These are phyloP conservation scores for Fonticula alba DNA, from an alignment of 78 protist genomes.

Conservation along the genomic window DNA sequence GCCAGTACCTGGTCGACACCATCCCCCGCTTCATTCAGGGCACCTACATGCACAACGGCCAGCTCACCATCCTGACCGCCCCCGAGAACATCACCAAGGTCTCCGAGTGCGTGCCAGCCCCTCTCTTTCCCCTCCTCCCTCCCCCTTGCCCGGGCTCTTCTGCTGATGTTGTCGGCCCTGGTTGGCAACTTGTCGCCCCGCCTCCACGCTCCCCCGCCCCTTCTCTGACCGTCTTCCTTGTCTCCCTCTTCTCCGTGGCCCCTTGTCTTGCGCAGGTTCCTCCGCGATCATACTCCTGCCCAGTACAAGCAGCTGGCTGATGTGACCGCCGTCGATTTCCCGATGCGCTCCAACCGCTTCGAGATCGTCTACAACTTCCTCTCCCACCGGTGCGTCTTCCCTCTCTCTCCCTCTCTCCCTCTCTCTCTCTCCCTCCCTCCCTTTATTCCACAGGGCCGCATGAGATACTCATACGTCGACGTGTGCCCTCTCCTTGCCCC, in stretches of 20 bases:
- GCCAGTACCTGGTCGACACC: conserved; percentile 2
- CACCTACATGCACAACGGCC: background rate
- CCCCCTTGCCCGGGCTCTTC: too few relatives aligned
- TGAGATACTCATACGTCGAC: too few relatives aligned
- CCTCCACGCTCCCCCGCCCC: too few relatives aligned
- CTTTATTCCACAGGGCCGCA: too few relatives aligned
- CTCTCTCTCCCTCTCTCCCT: too few relatives aligned
- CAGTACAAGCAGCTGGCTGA: conserved; percentile 17
- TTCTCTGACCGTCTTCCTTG: too few relatives aligned
- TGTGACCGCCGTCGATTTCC: conserved; percentile 17
- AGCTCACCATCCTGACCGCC: background rate
- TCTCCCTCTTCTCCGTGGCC: too few relatives aligned
- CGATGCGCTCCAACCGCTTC: conserved; percentile 19
- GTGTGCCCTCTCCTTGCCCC: too few relatives aligned
- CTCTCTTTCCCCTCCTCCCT: too few relatives aligned
- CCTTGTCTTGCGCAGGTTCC: background rate
- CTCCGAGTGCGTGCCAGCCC: background rate
- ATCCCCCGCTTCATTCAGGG: conserved; percentile 11
- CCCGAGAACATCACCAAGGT: conserved; percentile 9
- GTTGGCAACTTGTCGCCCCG: too few relatives aligned
- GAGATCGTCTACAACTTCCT: conserved; percentile 31
- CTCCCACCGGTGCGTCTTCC: conserved; percentile 5
- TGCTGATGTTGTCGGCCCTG: too few relatives aligned
- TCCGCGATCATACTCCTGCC: conserved; percentile 10
- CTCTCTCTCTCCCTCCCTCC: too few relatives aligned